Conservation (phyloP, 2,329 filamentous ascomycete species). For the Botrytis squamosa region DNA sequence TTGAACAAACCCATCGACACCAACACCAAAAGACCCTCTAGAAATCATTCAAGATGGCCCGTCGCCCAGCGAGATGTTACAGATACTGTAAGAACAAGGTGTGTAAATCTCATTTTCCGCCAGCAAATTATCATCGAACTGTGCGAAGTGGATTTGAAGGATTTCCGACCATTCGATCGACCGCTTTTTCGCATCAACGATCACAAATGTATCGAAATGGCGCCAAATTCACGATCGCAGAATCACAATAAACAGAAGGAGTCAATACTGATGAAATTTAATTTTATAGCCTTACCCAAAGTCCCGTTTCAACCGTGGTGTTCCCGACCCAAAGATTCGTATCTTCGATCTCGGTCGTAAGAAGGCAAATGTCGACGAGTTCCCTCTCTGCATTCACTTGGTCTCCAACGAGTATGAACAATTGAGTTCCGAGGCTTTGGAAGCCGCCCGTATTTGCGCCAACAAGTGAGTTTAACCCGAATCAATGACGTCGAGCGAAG, state of each 20-base stretch:
- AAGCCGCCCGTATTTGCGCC: constrained; percentile 99
- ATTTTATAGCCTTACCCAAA: constrained; percentile 83
- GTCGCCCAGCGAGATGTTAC: constrained; percentile 99
- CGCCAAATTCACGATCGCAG: background rate
- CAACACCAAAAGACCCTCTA: constrained; percentile 49
- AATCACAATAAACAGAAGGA: background rate
- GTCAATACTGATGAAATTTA: constrained; percentile 26
- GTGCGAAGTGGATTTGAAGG: constrained; percentile 18
- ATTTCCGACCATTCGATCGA: constrained; percentile 5
- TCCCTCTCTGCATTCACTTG: constrained; percentile 98
- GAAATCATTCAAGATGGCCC: constrained; percentile 89
- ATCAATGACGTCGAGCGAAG: background rate
- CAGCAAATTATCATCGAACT: constrained; percentile 13
- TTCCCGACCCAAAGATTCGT: constrained; percentile 75
- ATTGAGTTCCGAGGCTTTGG: constrained; percentile 98
- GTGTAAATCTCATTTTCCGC: constrained; percentile 43
- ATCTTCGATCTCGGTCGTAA: constrained; percentile 99
- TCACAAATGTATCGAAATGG: background rate
- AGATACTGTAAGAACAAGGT: constrained; percentile 99
- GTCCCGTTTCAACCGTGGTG: constrained; percentile 99
- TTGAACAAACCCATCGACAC: constrained; percentile 34
- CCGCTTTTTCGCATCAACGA: constrained; percentile 22
- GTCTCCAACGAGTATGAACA: constrained; percentile 99
- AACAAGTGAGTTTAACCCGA: constrained; percentile 70
- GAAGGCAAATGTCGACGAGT: constrained; percentile 98